These are phyloP conservation scores for Durotheca rogersii DNA, from an alignment of 495 filamentous ascomycete genomes.

Conservation along the genomic window DNA sequence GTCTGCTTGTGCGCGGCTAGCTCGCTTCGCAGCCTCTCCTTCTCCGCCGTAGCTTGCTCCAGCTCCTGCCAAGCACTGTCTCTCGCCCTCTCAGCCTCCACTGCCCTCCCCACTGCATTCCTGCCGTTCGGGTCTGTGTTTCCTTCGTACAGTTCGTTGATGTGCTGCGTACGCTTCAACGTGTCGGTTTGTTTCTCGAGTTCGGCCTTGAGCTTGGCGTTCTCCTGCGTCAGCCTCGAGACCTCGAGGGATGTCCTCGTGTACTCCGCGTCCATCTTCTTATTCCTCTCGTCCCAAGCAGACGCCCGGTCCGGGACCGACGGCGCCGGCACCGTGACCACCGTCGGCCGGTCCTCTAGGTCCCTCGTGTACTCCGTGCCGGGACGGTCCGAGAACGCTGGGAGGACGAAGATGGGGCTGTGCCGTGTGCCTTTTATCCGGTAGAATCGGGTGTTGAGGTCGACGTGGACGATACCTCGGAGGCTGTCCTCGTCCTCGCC, in stretches of 20 bases:
- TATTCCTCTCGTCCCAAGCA: constrained; percentile 39
- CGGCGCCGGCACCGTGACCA: constrained; percentile 44
- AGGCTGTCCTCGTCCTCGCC: constrained; percentile 20
- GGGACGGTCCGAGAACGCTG: constrained; percentile 48
- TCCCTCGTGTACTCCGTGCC: constrained; percentile 41
- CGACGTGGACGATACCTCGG: constrained; percentile 45
- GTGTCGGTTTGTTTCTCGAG: constrained; percentile 1
- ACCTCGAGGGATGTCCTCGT: constrained; percentile 1
- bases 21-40: constrained; percentile 1
- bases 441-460: constrained; percentile 49
- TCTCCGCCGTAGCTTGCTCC: not conserved
- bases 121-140: constrained; percentile 13
- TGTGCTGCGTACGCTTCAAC: constrained; percentile 23
- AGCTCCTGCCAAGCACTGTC: constrained; percentile 1
- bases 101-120: constrained; percentile 1
- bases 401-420: constrained; percentile 50
- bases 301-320: constrained; percentile 34
- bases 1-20: constrained; percentile 5
- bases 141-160: constrained; percentile 26
- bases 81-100: constrained; percentile 10
- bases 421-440: constrained; percentile 43
- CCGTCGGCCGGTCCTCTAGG: constrained; percentile 46
- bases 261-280: constrained; percentile 20
- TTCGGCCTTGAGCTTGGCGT: constrained; percentile 10
- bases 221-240: constrained; percentile 1